Conservation (phyloP, 495 filamentous ascomycete genomes). For the Trypethelium eluteriae region DNA sequence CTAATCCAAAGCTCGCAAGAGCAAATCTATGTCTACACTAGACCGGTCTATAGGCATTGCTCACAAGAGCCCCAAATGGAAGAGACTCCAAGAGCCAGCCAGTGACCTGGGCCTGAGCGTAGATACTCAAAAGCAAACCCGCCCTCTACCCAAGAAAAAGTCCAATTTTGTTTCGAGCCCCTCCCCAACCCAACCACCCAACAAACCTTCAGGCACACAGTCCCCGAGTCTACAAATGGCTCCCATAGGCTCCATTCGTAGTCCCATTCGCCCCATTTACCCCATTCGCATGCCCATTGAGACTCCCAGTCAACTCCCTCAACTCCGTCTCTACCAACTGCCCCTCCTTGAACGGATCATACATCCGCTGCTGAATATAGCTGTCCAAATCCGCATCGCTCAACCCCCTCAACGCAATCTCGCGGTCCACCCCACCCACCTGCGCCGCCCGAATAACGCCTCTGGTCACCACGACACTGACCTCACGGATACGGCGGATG, state of each 20-base stretch:
- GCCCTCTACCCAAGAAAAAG: background rate
- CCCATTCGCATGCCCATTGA: constrained; percentile 8
- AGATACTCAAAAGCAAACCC: background rate
- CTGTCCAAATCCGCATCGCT: constrained; percentile 65
- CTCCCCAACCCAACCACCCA: background rate
- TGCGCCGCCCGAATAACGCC: constrained; percentile 91
- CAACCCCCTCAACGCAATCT: constrained; percentile 60
- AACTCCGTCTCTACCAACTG: constrained; percentile 32
- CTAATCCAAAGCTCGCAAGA: constrained; percentile 6
- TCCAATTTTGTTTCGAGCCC: background rate
- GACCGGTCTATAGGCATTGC: background rate
- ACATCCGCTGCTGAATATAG: constrained; percentile 75
- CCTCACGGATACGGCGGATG: constrained; percentile 82
- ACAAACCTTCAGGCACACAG: background rate
- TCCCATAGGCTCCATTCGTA: background rate
- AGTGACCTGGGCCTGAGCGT: background rate
- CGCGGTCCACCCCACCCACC: constrained; percentile 72
- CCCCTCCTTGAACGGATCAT: constrained; percentile 55
- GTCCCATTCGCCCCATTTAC: background rate
- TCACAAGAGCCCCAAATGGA: background rate
- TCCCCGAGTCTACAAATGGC: constrained; percentile 1
- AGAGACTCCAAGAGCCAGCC: background rate
- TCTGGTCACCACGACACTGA: constrained; percentile 77
- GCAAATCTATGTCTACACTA: constrained; percentile 8
- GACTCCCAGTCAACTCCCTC: constrained; percentile 15